These are phyloP conservation scores for Venturia carpophila DNA, from an alignment of 2,329 filamentous ascomycete species.

Conservation along the genomic window DNA sequence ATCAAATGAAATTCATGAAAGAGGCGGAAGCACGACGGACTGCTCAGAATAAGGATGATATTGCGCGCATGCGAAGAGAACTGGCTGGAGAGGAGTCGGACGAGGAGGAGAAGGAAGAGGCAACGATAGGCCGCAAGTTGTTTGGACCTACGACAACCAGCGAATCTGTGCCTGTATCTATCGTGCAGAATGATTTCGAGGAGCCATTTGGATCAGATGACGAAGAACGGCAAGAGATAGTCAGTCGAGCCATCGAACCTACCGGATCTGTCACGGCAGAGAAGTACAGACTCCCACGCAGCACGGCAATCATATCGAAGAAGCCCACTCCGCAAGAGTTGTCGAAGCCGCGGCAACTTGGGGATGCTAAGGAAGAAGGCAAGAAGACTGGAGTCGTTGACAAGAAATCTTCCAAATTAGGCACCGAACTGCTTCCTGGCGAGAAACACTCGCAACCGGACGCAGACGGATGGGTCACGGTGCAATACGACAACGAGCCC, in stretches of 20 bases:
- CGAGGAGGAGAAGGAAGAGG: constrained; percentile 46
- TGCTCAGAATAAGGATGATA: constrained; percentile 69
- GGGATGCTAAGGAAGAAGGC: background rate
- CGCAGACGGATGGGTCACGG: constrained; percentile 39
- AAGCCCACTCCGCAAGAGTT: background rate
- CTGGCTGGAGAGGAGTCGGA: constrained; percentile 52
- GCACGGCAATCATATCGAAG: background rate
- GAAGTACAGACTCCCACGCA: background rate
- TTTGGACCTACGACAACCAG: constrained; percentile 49
- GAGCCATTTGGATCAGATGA: constrained; percentile 47
- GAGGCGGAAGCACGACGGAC: constrained; percentile 73
- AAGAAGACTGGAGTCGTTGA: background rate
- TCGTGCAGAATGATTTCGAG: constrained; percentile 49
- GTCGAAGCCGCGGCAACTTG: background rate
- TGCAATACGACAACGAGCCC: constrained; percentile 31
- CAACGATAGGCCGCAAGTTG: constrained; percentile 60
- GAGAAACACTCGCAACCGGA: constrained; percentile 23
- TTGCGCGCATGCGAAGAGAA: constrained; percentile 53
- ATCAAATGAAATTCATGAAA: constrained; percentile 90
- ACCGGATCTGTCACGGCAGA: constrained; percentile 23
- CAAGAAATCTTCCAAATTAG: background rate
- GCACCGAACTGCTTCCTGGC: constrained; percentile 11
- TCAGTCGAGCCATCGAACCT: constrained; percentile 29
- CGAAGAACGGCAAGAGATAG: constrained; percentile 28
- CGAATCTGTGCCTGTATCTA: constrained; percentile 26